These are phyloP conservation scores for Ogataea pini DNA, from an alignment of 805 yeast genomes.

Conservation along the genomic window DNA sequence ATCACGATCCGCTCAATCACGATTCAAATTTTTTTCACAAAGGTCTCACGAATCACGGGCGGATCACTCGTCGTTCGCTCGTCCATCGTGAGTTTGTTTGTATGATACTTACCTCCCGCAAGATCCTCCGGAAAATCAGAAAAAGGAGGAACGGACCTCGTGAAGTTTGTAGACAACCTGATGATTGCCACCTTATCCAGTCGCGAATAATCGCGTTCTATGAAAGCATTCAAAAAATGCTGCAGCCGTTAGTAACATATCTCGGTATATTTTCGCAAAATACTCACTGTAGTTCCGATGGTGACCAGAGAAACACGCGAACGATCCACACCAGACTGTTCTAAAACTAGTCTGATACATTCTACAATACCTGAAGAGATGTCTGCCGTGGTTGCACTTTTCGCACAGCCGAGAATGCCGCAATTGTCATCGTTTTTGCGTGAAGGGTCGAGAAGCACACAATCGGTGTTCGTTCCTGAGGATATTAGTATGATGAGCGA, in stretches of 20 bases:
- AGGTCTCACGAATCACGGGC: no score
- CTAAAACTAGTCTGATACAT: conserved; percentile 38
- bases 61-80: not conserved
- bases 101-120: conserved; percentile 11
- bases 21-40: no score
- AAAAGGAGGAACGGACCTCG: conserved; percentile 41
- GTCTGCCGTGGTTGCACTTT: conserved; percentile 43
- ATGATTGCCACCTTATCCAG: conserved; percentile 45
- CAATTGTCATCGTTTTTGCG: conserved; percentile 20
- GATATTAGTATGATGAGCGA: not conserved
- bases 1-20: no score
- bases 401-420: conserved; percentile 42
- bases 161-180: conserved; percentile 44
- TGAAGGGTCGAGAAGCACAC: conserved; percentile 43
- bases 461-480: conserved; percentile 48
- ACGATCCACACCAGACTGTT: conserved; percentile 16
- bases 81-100: not conserved
- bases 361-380: conserved; percentile 42
- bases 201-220: conserved; percentile 44
- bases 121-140: conserved; percentile 45
- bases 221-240: conserved; percentile 50
- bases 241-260: not conserved
- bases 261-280: not conserved
- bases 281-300: conserved; percentile 44
- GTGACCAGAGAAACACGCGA: conserved; percentile 41